Evolutionary conservation across 2,329 filamentous ascomycete genomes (phyloP), one percentile per base, ranked within the genome.

Genomic region (Aspergillus spinulosporus): DNA sequence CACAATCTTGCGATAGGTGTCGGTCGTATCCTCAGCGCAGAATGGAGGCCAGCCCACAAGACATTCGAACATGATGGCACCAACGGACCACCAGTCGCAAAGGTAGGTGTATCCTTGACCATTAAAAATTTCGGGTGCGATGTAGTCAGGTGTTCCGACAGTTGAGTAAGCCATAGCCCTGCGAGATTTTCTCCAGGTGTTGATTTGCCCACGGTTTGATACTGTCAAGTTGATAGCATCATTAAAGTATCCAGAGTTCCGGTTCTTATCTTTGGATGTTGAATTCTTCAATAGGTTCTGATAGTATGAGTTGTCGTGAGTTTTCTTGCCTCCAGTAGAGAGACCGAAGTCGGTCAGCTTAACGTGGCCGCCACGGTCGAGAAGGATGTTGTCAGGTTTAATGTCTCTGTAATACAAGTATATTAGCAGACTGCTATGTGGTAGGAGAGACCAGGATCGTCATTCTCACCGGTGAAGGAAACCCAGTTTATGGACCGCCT

Each of bases 11-110:
- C 93, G 88, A 78, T 99, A 99, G 1, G 94, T 97, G 74, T 97
- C 94, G 71, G 96, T 93, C 59, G 92, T 90, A 72, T 97, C 93
- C 74, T 99, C 94, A 15, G 94, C 93, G 74, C 94, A 99, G 84
- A 99, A 99, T 31, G 94, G 94, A 54, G 94, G 94, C 94, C 94
- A 99, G 67, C 94, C 94, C 59, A 99, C 92, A 64, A 99, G 82
- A 75, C 94, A 99, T 76, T 99, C 94, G 68, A 97, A 99, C 94
- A 99, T 97, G 77, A 99, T 99, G 44, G 94, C 97, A 52, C 94
- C 94, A 49, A 99, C 84, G 21, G 90, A 96, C 94, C 94, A 99
- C 94, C 94, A 99, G 80, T 99, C 94, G 73, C 94, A 99, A 72
- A 95, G 88, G 69, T 93, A 96, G 57, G 91, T 90, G 78, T 99